A percentile compares a stretch with the other conserved stretches of the same genome.
Conservation (phyloP, 345 rosid genomes). For the Geranium brycei region DNA sequence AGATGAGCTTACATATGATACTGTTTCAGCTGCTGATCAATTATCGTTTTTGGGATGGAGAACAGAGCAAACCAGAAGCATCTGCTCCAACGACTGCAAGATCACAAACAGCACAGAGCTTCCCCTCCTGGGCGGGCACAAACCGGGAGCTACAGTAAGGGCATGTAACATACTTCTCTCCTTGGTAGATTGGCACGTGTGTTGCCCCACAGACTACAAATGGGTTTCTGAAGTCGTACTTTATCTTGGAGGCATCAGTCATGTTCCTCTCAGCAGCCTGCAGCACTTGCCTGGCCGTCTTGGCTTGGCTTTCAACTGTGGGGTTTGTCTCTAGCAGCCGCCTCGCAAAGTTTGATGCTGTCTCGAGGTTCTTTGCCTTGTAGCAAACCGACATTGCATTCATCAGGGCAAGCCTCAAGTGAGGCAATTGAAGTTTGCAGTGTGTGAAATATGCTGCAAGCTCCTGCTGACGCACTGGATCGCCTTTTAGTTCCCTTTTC, state of each 20-base stretch:
- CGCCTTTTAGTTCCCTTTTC: slow-evolving; percentile 62
- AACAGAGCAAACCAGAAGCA: slow-evolving; percentile 86
- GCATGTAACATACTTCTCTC: slow-evolving; percentile 77
- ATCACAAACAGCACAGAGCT: slow-evolving; percentile 64
- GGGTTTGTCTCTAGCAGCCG: slow-evolving; percentile 79
- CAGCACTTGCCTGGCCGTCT: slow-evolving; percentile 65
- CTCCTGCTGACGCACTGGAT: slow-evolving; percentile 74
- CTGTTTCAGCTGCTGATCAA: no score
- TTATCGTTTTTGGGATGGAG: slow-evolving; percentile 43
- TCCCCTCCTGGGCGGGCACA: slow-evolving; percentile 62
- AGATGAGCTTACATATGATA: neutral
- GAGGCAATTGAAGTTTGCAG: slow-evolving; percentile 79
- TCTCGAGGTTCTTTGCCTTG: slow-evolving; percentile 66
- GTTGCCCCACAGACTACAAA: slow-evolving; percentile 88
- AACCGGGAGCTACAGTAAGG: slow-evolving; percentile 76
- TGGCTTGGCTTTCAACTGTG: slow-evolving; percentile 57
- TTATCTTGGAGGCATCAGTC: slow-evolving; percentile 51
- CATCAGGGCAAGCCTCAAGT: slow-evolving; percentile 57
- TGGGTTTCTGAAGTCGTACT: slow-evolving; percentile 89
- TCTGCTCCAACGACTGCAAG: slow-evolving; percentile 80
- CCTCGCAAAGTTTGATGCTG: slow-evolving; percentile 73
- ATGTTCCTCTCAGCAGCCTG: slow-evolving; percentile 73
- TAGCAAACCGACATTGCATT: slow-evolving; percentile 74
- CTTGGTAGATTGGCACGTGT: slow-evolving; percentile 78
- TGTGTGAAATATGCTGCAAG: slow-evolving; percentile 98